phyloP scores from a whole-genome alignment of 805 yeast species.

The Candida khao-thaluensis region DNA sequence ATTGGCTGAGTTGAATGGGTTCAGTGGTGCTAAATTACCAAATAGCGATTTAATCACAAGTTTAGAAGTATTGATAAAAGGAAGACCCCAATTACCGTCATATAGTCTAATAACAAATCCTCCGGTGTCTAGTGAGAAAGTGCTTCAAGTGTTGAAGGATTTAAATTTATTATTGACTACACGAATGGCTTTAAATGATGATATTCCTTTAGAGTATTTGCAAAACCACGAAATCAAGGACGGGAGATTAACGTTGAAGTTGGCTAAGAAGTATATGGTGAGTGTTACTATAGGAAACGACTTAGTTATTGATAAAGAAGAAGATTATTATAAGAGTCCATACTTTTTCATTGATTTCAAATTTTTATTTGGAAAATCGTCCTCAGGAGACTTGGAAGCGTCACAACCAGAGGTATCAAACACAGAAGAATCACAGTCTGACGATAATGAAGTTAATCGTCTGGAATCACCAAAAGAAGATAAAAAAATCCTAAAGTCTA shows the following conservation, averaged over 20 bases:
- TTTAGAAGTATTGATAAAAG: constrained; percentile 75
- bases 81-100: constrained; percentile 72
- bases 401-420: not conserved
- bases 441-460: too few relatives aligned
- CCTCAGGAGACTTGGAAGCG: constrained; percentile 7
- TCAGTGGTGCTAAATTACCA: constrained; percentile 88
- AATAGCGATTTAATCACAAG: constrained; percentile 89
- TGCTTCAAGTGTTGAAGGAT: constrained; percentile 60
- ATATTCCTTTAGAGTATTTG: constrained; percentile 63
- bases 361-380: constrained; percentile 51
- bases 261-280: constrained; percentile 61
- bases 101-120: constrained; percentile 53
- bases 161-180: constrained; percentile 72
- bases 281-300: constrained; percentile 69
- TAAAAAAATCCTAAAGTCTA: constrained; percentile 7
- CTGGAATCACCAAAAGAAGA: not conserved
- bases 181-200: constrained; percentile 65
- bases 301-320: constrained; percentile 45
- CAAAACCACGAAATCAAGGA: constrained; percentile 60
- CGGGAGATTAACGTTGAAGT: constrained; percentile 71
- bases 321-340: constrained; percentile 51
- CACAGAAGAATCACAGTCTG: not conserved
- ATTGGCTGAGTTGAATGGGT: constrained; percentile 63
- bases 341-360: constrained; percentile 77
- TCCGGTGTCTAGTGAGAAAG: constrained; percentile 52